phyloP scores from a whole-genome alignment of 2,329 filamentous ascomycete genomes.

The Xenoacremonium recifei region DNA sequence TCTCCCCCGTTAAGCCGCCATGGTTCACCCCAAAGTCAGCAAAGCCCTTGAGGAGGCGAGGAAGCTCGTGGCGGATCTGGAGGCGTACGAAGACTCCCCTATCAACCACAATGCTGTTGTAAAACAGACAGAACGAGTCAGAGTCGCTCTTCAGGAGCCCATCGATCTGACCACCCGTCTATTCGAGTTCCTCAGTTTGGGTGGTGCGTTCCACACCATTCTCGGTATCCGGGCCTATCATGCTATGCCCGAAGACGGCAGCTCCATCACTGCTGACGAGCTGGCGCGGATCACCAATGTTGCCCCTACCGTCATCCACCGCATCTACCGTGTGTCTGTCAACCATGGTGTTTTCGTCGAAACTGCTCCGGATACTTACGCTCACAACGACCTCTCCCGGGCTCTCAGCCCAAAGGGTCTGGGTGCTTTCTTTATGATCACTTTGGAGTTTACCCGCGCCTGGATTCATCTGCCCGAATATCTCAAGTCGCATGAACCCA shows the following conservation, averaged over 20 bases:
- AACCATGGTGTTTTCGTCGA: slow-evolving; percentile 1
- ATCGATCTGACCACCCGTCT: slow-evolving; percentile 17
- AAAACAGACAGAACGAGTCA: slow-evolving; percentile 15
- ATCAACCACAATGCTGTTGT: slow-evolving; percentile 15
- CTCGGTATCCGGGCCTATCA: slow-evolving; percentile 15
- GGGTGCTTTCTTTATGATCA: background rate
- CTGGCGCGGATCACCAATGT: background rate
- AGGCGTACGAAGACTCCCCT: slow-evolving; percentile 13
- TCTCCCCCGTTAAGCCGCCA: too few relatives aligned
- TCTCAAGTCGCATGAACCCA: slow-evolving; percentile 23
- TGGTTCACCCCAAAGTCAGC: slow-evolving; percentile 3
- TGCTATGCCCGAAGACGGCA: slow-evolving; percentile 8
- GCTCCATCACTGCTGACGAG: slow-evolving; percentile 3
- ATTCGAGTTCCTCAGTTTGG: slow-evolving; percentile 19
- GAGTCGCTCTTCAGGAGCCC: slow-evolving; percentile 17
- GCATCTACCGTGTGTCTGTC: slow-evolving; percentile 1
- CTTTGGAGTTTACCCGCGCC: slow-evolving; percentile 3
- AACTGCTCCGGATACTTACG: background rate
- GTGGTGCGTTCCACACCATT: slow-evolving; percentile 16
- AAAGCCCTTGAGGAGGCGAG: slow-evolving; percentile 6
- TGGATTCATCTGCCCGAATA: slow-evolving; percentile 23
- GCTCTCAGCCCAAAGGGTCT: background rate
- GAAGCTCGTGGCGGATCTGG: slow-evolving; percentile 18
- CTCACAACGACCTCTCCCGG: background rate
- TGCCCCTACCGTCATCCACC: background rate